Evolutionary conservation across 768 basidiomycete species (phyloP).

Genomic region (Mycena epipterygia): DNA sequence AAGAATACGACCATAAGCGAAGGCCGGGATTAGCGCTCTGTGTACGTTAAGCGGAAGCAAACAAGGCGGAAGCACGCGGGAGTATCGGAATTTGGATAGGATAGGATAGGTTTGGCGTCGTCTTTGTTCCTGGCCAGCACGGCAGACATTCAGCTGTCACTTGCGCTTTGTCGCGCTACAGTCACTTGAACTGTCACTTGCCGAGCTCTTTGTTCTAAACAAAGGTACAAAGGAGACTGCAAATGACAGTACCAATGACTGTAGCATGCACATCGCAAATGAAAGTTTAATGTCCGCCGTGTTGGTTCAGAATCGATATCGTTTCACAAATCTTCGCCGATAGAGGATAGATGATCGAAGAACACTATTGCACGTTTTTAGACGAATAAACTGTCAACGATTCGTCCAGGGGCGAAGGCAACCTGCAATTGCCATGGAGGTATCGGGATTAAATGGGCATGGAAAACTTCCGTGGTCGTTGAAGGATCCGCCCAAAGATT

Average conservation of each 20-base stretch:
- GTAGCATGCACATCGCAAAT: too few relatives aligned
- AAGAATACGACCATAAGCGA: too few relatives aligned
- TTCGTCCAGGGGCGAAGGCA: neutral
- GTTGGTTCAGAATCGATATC: too few relatives aligned
- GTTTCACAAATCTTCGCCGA: constrained; percentile 27
- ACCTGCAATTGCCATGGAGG: constrained; percentile 5
- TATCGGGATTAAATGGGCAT: neutral
- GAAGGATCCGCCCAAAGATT: constrained; percentile 2
- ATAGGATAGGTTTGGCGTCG: constrained; percentile 1
- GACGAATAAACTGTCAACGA: neutral
- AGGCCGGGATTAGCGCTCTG: neutral
- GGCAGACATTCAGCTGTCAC: too few relatives aligned
- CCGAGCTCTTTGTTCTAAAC: too few relatives aligned
- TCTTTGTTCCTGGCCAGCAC: constrained; percentile 29
- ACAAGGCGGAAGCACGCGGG: constrained; percentile 28
- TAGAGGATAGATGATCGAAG: constrained; percentile 12
- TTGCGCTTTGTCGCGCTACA: too few relatives aligned
- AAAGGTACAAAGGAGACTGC: too few relatives aligned
- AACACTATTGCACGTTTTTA: neutral
- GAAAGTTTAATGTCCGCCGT: too few relatives aligned
- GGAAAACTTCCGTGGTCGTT: neutral
- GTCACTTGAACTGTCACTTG: too few relatives aligned
- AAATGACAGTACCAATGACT: too few relatives aligned
- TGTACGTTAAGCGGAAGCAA: constrained; percentile 32
- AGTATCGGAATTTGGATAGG: constrained; percentile 11